These are phyloP conservation scores for Lactarius trivialis DNA, from an alignment of 768 basidiomycete species.

Conservation along the genomic window DNA sequence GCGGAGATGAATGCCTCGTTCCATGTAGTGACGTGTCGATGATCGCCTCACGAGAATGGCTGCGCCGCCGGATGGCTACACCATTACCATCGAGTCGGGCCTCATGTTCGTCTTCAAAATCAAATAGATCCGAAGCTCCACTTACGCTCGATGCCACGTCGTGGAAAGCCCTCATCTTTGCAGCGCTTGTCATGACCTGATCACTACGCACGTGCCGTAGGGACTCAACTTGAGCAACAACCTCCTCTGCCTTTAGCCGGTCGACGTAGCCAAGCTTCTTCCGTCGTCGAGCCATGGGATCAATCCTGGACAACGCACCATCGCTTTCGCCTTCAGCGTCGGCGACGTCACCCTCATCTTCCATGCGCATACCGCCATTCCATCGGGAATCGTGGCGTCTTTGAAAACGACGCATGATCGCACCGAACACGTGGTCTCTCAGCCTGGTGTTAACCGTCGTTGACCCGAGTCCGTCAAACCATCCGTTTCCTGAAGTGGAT, in stretches of 20 bases:
- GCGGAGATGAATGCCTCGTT: conserved; percentile 15
- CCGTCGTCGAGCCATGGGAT: conserved; percentile 28
- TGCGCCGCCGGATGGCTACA: conserved; percentile 32
- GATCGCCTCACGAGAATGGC: conserved; percentile 35
- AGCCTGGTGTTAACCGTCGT: conserved; percentile 91
- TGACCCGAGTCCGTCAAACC: conserved; percentile 86
- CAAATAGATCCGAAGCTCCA: conserved; percentile 15
- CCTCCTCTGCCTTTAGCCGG: conserved; percentile 36
- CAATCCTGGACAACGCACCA: conserved; percentile 26
- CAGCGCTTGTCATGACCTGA: conserved; percentile 37
- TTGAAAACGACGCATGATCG: conserved; percentile 70
- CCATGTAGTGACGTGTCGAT: conserved; percentile 13
- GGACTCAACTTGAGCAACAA: conserved; percentile 31
- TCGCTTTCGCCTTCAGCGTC: conserved; percentile 36
- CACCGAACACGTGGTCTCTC: conserved; percentile 93
- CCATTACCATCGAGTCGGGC: conserved; percentile 15
- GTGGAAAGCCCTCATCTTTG: conserved; percentile 21
- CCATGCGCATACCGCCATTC: conserved; percentile 34
- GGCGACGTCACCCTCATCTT: conserved; percentile 50
- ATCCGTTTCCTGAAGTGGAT: conserved; percentile 31
- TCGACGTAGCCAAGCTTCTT: conserved; percentile 41
- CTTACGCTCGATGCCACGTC: conserved; percentile 10
- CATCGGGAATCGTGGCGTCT: conserved; percentile 37
- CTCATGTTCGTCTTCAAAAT: conserved; percentile 23
- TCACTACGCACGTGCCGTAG: conserved; percentile 68